Conservation (phyloP, 75 land plant genomes). For the Selaginella moellendorffii region DNA sequence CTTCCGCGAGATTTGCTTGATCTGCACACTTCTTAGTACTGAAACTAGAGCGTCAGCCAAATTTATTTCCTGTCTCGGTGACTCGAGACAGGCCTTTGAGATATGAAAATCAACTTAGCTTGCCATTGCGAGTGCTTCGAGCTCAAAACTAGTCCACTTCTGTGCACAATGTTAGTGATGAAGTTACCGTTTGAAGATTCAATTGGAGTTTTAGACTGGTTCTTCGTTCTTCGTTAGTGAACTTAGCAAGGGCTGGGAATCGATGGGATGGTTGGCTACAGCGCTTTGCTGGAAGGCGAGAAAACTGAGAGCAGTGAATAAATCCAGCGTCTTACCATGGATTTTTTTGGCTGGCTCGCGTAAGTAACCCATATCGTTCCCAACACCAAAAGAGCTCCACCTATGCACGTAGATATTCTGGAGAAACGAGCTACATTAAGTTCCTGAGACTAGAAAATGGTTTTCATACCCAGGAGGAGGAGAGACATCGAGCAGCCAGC, state of each 20-base stretch:
- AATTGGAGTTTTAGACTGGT: too few relatives aligned
- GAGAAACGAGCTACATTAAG: neutral
- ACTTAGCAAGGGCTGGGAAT: neutral
- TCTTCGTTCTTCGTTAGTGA: neutral
- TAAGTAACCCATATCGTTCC: conserved; percentile 23
- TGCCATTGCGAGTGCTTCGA: too few relatives aligned
- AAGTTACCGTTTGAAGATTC: too few relatives aligned
- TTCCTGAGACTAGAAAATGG: neutral
- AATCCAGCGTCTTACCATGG: neutral
- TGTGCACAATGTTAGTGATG: too few relatives aligned
- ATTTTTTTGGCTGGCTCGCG: conserved; percentile 1
- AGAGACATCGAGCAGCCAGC: conserved; percentile 17
- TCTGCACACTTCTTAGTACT: too few relatives aligned
- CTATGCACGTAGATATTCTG: conserved; percentile 18
- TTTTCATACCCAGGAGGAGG: conserved; percentile 15
- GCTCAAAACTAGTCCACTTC: too few relatives aligned
- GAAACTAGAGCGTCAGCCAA: too few relatives aligned
- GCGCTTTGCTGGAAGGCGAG: neutral
- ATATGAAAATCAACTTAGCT: too few relatives aligned
- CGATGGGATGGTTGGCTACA: neutral
- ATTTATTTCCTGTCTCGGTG: too few relatives aligned
- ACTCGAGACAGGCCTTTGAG: too few relatives aligned
- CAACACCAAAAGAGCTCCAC: conserved; percentile 16
- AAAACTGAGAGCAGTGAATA: neutral
- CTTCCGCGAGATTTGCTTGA: too few relatives aligned